phyloP scores from a whole-genome alignment of 2,329 filamentous ascomycete genomes.

The Fusarium pilosicola region DNA sequence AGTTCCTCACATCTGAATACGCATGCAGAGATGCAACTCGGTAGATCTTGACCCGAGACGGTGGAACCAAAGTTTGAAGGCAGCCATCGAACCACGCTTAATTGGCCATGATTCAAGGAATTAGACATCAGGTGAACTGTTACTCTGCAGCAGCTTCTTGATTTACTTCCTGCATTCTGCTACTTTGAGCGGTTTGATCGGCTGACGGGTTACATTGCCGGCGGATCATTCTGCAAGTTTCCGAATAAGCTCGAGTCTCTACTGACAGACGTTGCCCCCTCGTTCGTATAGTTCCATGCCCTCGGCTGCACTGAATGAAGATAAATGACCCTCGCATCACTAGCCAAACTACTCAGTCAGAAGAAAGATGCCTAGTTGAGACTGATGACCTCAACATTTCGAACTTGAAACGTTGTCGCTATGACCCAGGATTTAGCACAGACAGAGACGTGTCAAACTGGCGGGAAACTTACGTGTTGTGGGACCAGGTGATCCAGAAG shows the following conservation, averaged over 20 bases:
- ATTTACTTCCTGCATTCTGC: not conserved
- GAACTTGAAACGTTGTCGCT: conserved; percentile 25
- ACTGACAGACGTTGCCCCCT: not conserved
- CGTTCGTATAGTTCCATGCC: not conserved
- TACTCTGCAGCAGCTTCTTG: not conserved
- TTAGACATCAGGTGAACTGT: conserved; percentile 6
- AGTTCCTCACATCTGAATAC: not conserved
- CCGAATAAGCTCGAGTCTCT: not conserved
- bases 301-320: not conserved
- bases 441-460: rapidly evolving
- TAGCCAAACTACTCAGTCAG: not conserved
- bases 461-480: not conserved
- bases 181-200: not conserved
- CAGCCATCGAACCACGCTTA: not conserved
- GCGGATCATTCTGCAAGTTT: conserved; percentile 7
- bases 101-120: not conserved
- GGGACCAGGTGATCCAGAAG: conserved; percentile 27
- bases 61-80: conserved; percentile 2
- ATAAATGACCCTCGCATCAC: not conserved
- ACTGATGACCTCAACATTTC: conserved; percentile 30
- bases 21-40: not conserved
- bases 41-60: conserved; percentile 25
- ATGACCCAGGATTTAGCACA: not conserved
- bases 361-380: conserved; percentile 9
- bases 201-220: conserved; percentile 15